Base-by-base conservation (phyloP, 768 basidiomycete species). In the Mycena indigotica region DNA sequence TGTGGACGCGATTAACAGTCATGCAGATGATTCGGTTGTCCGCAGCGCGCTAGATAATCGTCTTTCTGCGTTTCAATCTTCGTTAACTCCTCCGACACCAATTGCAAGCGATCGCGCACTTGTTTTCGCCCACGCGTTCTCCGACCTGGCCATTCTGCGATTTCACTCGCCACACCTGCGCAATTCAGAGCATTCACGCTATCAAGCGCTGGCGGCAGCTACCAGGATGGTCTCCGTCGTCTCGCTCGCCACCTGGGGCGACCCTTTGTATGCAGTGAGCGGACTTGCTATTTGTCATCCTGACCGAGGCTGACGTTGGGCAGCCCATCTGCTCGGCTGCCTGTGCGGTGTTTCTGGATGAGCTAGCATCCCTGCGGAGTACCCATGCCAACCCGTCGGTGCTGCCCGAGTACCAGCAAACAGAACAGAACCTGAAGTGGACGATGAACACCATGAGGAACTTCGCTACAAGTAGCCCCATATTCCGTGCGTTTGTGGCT, bases 391-490 rank as follows among this genome's bases (percentile, higher is more conserved):
- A 49, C n/a, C 53, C 53, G 16, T 26, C 39, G 13, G 41, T 35
- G 4, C 29, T 24, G 15, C 26, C 23, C 15, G 44, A 40, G 10
- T 25, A 26, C 15, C 21, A 30, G 1, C 55, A 61, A 32, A 29
- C 57, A 1, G 56, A 57, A 28, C 28, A 12, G n/a, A 17, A 35
- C 10, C 30, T 61, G 40, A 56, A 52, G 1, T 45, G n/a, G 8
- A 8, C 57, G 24, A 57, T 61, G 60, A 21, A 56, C 19, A 23
- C 49, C 2, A 51, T 61, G 60, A 53, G 52, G 25, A 53, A 55
- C 30, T 35, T 61, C 2, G 52, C 60, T 25, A 40, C 48, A 21
- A 57, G 57, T 39, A 57, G 60, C 26, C 60, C 60, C 2, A 39
- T 61, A 10, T 35, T 61, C 12, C 55, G 60, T 61, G 32, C 12